phyloP scores from a whole-genome alignment of 441 rosid species.

The Mallotus repandus region DNA sequence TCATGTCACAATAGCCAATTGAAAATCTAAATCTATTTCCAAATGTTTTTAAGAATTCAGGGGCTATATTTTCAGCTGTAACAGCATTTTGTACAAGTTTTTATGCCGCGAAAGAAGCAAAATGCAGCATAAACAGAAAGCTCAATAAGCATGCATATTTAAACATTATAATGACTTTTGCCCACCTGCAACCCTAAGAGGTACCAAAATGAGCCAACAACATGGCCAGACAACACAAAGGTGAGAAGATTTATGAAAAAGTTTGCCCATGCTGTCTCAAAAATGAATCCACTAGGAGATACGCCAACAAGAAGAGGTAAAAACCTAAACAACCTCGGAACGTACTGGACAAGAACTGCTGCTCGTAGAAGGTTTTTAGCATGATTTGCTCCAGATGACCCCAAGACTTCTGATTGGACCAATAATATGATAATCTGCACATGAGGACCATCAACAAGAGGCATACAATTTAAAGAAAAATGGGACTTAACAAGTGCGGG shows the following conservation, averaged over 20 bases:
- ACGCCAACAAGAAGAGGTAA: slow-evolving; percentile 74
- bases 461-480: background rate
- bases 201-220: slow-evolving; percentile 88
- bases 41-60: too few relatives aligned
- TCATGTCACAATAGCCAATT: background rate
- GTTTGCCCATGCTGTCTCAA: slow-evolving; percentile 93
- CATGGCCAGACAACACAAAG: slow-evolving; percentile 73
- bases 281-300: slow-evolving; percentile 66
- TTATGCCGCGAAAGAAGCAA: too few relatives aligned
- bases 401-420: slow-evolving; percentile 43
- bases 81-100: too few relatives aligned
- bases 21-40: background rate
- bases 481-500: background rate
- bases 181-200: slow-evolving; percentile 85
- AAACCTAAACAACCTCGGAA: slow-evolving; percentile 74
- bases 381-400: slow-evolving; percentile 53
- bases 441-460: slow-evolving; percentile 12
- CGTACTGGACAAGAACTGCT: slow-evolving; percentile 65
- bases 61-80: too few relatives aligned
- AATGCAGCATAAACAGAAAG: background rate
- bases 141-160: slow-evolving; percentile 8
- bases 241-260: slow-evolving; percentile 82
- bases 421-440: slow-evolving; percentile 59
- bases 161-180: slow-evolving; percentile 10
- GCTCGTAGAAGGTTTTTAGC: slow-evolving; percentile 66